Evolutionary conservation across 1,284 basidiomycete genomes (phyloP), one percentile per base, ranked within the genome.

Genomic region (Neonothopanus nambi): DNA sequence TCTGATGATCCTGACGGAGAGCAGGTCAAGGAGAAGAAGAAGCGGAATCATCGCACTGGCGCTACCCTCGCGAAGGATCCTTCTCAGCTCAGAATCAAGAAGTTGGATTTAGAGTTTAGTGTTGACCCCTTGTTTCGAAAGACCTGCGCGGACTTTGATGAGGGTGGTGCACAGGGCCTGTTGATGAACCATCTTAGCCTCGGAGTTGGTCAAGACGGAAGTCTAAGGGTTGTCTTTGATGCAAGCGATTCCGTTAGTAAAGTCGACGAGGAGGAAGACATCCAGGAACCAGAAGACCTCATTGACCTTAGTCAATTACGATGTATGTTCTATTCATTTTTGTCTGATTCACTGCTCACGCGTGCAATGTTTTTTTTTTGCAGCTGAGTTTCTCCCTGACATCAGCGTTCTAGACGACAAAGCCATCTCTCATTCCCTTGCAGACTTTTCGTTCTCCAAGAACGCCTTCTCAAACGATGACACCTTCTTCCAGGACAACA

Each of bases 61-160:
- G 83, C 90, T 0, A 95, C 94, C 0, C 79, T 98, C 5, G 94
- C 89, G 51, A 95, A 95, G 68, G 87, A 88, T 58, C 84, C 85
- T 23, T 72, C 82, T 4, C 88, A 94, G 58, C 79, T 99, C 28
- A 85, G 88, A 62, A 89, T 86, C 72, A 98, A 98, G 79, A 97
- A 96, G 67, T 79, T 93, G 41, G 94, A 97, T 58, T 80, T 96
- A 26, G 97, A 98, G 67, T 98, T 98, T 71, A 90, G 87, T 41
- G 94, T 98, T 37, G 96, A 99, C 67, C 97, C 96, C 1, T 76
- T 99, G 26, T 99, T 99, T 78, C 92, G 87, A 71, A 99, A 99
- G 78, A 99, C 97, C 0, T 95, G 89, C 59, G 97, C 93, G 18
- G 97, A 99, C 68, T 99, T 99, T 67, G 96, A 99, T 68, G 97